Percentiles rank a stretch among this genome's conserved stretches.
These are phyloP conservation scores for Prunus persica DNA, from an alignment of 306 rosid species.

Conservation along the genomic window Prunus_persica_NCBIv2 NC_034009.1:45001501-45002000, in stretches of 20 bases:
- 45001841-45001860: constrained; percentile 7
- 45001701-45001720: background rate
- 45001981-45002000: constrained; percentile 8
- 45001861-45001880: background rate
- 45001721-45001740: constrained; percentile 15
- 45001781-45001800: background rate
- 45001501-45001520: too few species aligned
- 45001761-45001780: background rate
- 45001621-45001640: too few species aligned
- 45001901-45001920: background rate
- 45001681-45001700: constrained; percentile 17
- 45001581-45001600: too few species aligned
- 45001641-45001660: background rate
- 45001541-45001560: too few species aligned
- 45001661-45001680: constrained; percentile 10
- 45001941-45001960: constrained; percentile 7
- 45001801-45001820: constrained; percentile 4
- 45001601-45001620: too few species aligned
- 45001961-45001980: background rate
- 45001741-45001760: too few species aligned
- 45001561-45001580: too few species aligned
- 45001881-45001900: background rate
- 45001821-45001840: constrained; percentile 19
- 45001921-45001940: constrained; percentile 11
- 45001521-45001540: too few species aligned